Evolutionary conservation across 441 rosid genomes (phyloP).

Genomic region (Arabidopsis lyrata): DNA sequence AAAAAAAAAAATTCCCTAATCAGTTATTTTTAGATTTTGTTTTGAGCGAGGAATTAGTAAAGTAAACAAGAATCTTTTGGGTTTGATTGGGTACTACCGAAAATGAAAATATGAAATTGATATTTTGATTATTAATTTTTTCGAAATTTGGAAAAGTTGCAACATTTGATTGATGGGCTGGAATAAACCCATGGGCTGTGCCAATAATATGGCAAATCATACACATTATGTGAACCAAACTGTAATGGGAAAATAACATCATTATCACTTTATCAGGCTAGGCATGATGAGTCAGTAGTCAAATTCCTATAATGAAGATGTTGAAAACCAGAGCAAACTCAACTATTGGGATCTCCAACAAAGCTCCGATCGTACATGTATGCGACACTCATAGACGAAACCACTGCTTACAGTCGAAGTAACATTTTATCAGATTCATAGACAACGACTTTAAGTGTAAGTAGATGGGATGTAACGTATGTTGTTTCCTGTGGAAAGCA

Average conservation of each 20-base stretch:
- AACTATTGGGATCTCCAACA: background rate
- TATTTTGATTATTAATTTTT: too few species aligned
- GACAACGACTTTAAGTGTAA: conserved; percentile 8
- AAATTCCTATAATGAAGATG: background rate
- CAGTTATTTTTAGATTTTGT: background rate
- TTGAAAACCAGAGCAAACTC: conserved; percentile 3
- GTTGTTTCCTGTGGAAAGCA: background rate
- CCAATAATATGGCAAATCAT: background rate
- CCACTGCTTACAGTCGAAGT: conserved; percentile 1
- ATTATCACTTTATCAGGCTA: too few species aligned
- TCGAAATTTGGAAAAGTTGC: background rate
- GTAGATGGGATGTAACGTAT: conserved; percentile 22
- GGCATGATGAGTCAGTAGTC: background rate
- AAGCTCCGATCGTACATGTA: background rate
- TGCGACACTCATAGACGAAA: background rate
- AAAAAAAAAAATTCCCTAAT: background rate
- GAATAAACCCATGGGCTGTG: background rate
- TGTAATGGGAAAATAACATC: conserved; percentile 3
- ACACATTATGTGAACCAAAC: background rate
- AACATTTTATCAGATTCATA: conserved; percentile 11
- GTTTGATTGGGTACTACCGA: too few species aligned
- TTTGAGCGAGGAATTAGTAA: background rate
- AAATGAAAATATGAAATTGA: too few species aligned
- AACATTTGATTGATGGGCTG: background rate
- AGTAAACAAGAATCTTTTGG: background rate